phyloP scores from a whole-genome alignment of 257 asterid genomes.

The Leptodermis oblonga region DNA sequence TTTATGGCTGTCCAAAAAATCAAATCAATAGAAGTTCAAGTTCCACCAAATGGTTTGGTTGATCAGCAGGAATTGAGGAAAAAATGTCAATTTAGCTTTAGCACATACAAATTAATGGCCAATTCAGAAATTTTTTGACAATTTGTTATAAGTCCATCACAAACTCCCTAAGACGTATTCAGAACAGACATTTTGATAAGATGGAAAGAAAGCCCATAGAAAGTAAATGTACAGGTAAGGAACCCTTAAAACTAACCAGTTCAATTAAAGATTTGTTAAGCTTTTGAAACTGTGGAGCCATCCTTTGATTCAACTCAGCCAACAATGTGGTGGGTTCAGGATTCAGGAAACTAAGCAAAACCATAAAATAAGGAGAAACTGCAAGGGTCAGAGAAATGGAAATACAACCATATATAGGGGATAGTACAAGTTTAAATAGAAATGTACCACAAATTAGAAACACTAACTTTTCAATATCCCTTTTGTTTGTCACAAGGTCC shows the following conservation, averaged over 20 bases:
- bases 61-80: background rate
- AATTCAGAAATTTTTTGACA: background rate
- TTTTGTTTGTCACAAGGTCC: constrained; percentile 96
- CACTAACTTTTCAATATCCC: constrained; percentile 80
- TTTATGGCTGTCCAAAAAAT: background rate
- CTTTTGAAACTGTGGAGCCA: constrained; percentile 87
- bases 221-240: background rate
- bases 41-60: background rate
- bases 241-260: constrained; percentile 49
- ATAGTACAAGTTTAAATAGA: background rate
- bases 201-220: background rate
- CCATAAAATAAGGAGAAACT: background rate
- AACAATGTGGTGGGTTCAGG: constrained; percentile 75
- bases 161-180: background rate
- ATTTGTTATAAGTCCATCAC: background rate
- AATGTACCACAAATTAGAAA: background rate
- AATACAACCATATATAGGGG: constrained; percentile 5
- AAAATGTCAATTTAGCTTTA: background rate
- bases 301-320: constrained; percentile 79
- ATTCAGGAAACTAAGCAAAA: constrained; percentile 57
- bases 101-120: background rate
- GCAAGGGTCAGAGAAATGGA: background rate
- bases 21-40: background rate
- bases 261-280: constrained; percentile 85
- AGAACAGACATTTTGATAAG: background rate